Base-by-base conservation (phyloP, 768 basidiomycete species). In the Termitomyces sp. region DNA sequence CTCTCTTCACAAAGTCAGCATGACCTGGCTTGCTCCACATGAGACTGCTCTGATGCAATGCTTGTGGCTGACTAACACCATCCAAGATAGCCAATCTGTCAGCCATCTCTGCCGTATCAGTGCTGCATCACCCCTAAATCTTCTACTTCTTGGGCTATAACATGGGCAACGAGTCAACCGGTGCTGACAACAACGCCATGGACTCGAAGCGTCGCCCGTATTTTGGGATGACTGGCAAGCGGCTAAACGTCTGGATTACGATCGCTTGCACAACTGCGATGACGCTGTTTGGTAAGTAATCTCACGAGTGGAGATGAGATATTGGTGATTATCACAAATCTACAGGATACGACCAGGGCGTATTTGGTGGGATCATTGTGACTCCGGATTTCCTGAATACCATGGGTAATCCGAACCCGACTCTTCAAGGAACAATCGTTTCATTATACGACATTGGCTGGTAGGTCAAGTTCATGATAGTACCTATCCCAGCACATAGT, bases 361-460 rank as follows among this genome's bases (percentile, higher is more conserved):
- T 82, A 20, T 82, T 79, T 61, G 80, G 80, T 26, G 79, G 79
- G 0, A 80, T 80, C 56, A 80, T 82, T 55, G 76, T 82, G 53
- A 80, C 80, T 6, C 71, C 72, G 28, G 68, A 75, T 61, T 80
- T 82, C 63, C 64, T 80, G 57, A 62, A 78, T 13, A 77, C 73
- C 9, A 79, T 80, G 79, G 79, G 79, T 3, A 75, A 79, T 66
- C 79, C 79, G 12, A 67, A 74, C 58, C 70, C 78, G 2, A 70
- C 70, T 51, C 67, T 81, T 30, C 79, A 80, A 57, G 80, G 79
- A 6, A 77, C 79, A 4, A 80, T 81, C 55, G 79, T 81, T 14
- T 79, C 79, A 12, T 55, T 81, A n/a, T 80, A 81, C 56, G 79
- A 81, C 61, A 79, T 81, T 57, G 79, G 79, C 44, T 80, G 78